Base-by-base conservation (phyloP, 345 rosid species). In the Arabidopsis arenosa region DNA sequence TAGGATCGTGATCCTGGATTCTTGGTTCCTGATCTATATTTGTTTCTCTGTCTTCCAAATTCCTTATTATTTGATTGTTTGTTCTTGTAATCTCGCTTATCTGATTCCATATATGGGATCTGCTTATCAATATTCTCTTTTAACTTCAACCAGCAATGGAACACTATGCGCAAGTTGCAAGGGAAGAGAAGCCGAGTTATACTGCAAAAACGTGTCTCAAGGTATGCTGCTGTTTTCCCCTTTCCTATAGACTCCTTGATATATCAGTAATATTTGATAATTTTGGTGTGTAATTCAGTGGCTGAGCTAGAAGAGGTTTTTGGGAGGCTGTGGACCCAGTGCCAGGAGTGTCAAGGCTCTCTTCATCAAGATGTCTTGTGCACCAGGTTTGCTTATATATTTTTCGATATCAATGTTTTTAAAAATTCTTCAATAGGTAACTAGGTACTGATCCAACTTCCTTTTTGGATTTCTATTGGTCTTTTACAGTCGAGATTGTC, bases 291-390 rank as follows among this genome's bases (percentile, higher is more conserved):
- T 84, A 75, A 67, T 76, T 74, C 84, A 95, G 97, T 95, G 72
- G 83, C 96, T 10, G 97, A 89, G 51, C 86, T 92, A 63, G 97
- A 95, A 82, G 84, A 77, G 75, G 86, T 90, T 61, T 90, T 92
- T 81, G 93, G 97, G 66, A 92, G 85, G 81, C 78, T 92, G 17
- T 92, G 98, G 99, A 91, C 97, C 0, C 98, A 95, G 79, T 95
- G 99, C 75, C 98, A 95, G 75, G 99, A 92, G 68, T 95, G 99
- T 80, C 98, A 90, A 80, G 98, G 98, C 62, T 95, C 98, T 59
- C 99, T 95, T 79, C 99, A 92, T 83, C 98, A 92, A 86, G 97
- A 95, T 83, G 97, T 95, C 48, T 94, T 92, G 36, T 95, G 99
- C 80, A 90, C 98, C 26, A 90, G 98, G 99, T 95, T 77, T 63